Evolutionary conservation across 768 basidiomycete species (phyloP), one percentile per base, ranked within the genome.

Genomic region (Cystoderma amianthinum): DNA sequence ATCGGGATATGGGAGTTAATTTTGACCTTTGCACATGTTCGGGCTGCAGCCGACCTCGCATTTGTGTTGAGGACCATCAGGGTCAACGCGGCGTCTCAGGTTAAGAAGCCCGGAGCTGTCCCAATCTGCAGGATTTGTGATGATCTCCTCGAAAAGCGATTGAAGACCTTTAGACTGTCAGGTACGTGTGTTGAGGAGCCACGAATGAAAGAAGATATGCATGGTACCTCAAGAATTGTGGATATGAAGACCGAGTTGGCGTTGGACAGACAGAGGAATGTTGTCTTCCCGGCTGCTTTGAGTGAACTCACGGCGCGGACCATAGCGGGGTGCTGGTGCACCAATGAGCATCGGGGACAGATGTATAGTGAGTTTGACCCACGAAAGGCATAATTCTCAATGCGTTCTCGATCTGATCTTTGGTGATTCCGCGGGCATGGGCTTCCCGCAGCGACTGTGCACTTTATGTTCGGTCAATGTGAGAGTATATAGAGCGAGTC

Each of bases 1-100:
- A n/a, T n/a, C n/a, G n/a, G n/a, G n/a, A n/a, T n/a, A n/a, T n/a
- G n/a, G n/a, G n/a, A n/a, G n/a, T n/a, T n/a, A n/a, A n/a, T n/a
- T n/a, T 58, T 32, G 15, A 82, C 90, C 91, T 70, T 99, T 99
- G 72, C 96, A 99, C 94, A 99, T 96, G 69, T 99, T 98, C 11
- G 83, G 77, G 43, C 82, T 82, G 67, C 96, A 99, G 4, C 95
- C 95, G 39, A 95, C 73, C 33, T 67, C 68, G 63, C 96, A 99
- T 5, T 54, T 57, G 59, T 98, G 96, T 44, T 91, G 91, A 1
- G 80, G 80, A 1, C 78, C 87, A 16, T 64, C 50, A 9, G 89
- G 87, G 44, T 83, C 84, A 32, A 97, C 68, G 33, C 85, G 73
- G 11, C 94, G 74, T 21, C 76, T 72, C 36, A 99, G 64, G 43